Evolutionary conservation across 805 yeast species (phyloP).

Genomic region (Candida maesae): DNA sequence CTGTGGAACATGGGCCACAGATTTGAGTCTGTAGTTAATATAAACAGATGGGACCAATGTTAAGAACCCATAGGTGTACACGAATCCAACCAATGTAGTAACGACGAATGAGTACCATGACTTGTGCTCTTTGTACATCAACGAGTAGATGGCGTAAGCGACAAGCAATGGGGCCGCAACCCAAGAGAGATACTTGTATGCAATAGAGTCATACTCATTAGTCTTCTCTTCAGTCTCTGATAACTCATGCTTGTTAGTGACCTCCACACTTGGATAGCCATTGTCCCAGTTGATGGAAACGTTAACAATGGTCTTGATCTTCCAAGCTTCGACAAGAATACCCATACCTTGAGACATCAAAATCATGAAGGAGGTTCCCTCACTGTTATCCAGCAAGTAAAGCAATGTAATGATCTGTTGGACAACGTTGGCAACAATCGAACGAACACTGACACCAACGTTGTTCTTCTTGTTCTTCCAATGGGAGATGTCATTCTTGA

Average conservation of each 20-base stretch:
- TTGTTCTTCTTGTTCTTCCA: slow-evolving; percentile 38
- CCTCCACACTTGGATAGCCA: slow-evolving; percentile 21
- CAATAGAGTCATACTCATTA: slow-evolving; percentile 37
- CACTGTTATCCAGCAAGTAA: slow-evolving; percentile 36
- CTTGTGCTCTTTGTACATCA: slow-evolving; percentile 36
- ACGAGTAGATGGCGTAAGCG: slow-evolving; percentile 35
- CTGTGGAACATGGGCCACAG: slow-evolving; percentile 40
- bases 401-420: slow-evolving; percentile 37
- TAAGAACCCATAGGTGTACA: slow-evolving; percentile 39
- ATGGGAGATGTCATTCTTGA: slow-evolving; percentile 39
- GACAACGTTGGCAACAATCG: slow-evolving; percentile 36
- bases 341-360: slow-evolving; percentile 35
- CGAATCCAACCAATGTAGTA: slow-evolving; percentile 37
- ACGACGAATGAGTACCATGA: slow-evolving; percentile 41
- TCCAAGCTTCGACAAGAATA: slow-evolving; percentile 40
- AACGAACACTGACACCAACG: slow-evolving; percentile 36
- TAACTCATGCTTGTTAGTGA: slow-evolving; percentile 33
- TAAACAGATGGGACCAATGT: slow-evolving; percentile 38
- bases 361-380: slow-evolving; percentile 37
- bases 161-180: slow-evolving; percentile 34
- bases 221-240: slow-evolving; percentile 36
- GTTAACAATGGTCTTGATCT: slow-evolving; percentile 35
- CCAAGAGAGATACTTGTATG: slow-evolving; percentile 35
- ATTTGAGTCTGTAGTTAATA: slow-evolving; percentile 38
- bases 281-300: slow-evolving; percentile 25